Evolutionary conservation across 352 stramenopile genomes (phyloP).

Genomic region (Nothophytophthora sp.): DNA sequence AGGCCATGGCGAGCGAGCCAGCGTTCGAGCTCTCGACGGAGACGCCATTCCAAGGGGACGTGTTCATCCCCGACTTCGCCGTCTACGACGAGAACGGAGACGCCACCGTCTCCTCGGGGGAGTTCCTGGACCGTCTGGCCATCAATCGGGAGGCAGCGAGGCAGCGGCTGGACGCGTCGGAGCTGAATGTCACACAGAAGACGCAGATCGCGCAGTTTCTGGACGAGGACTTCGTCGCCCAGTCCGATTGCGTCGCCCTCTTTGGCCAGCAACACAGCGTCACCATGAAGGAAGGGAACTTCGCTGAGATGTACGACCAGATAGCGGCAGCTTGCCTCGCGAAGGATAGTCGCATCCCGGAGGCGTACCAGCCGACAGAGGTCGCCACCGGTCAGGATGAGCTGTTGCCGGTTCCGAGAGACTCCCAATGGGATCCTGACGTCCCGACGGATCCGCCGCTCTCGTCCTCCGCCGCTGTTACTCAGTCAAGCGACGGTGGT

Average conservation of each 20-base stretch:
- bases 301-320: slow-evolving; percentile 16
- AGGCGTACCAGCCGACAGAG: slow-evolving; percentile 7
- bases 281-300: slow-evolving; percentile 20
- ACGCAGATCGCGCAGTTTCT: slow-evolving; percentile 6
- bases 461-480: no score
- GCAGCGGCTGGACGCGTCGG: slow-evolving; percentile 4
- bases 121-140: slow-evolving; percentile 19
- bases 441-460: no score
- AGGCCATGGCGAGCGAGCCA: slow-evolving; percentile 21
- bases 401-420: neutral
- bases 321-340: slow-evolving; percentile 12
- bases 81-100: slow-evolving; percentile 23
- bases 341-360: slow-evolving; percentile 9
- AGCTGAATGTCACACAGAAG: slow-evolving; percentile 10
- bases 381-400: slow-evolving; percentile 10
- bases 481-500: no score
- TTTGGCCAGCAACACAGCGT: slow-evolving; percentile 8
- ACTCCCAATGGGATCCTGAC: no score
- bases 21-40: no score
- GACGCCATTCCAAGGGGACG: neutral
- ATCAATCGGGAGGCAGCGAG: slow-evolving; percentile 17
- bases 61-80: slow-evolving; percentile 15
- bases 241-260: slow-evolving; percentile 11
- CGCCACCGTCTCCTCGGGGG: slow-evolving; percentile 17
- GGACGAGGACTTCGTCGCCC: slow-evolving; percentile 17